Evolutionary conservation across 257 asterid species (phyloP).

Genomic region (Rhazya stricta): DNA sequence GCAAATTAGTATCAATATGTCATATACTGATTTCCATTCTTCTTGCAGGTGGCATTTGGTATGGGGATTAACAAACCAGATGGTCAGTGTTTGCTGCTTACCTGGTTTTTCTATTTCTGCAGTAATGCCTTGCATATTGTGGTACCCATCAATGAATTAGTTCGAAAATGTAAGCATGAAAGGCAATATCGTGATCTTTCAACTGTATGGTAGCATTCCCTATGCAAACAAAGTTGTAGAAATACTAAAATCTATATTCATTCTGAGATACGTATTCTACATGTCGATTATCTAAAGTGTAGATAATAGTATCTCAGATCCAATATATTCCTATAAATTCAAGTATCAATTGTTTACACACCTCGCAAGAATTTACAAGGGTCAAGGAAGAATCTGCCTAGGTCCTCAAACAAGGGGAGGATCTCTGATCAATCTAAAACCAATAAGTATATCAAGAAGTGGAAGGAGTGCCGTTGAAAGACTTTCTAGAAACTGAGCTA

Average conservation of each 20-base stretch:
- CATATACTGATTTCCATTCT: conserved; percentile 1
- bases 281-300: neutral
- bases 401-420: neutral
- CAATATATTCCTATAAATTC: neutral
- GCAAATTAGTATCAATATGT: conserved; percentile 13
- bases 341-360: neutral
- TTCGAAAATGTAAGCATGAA: neutral
- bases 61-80: conserved; percentile 99
- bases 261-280: neutral
- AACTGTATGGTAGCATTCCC: neutral
- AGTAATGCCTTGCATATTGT: neutral
- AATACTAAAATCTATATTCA: neutral
- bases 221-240: neutral
- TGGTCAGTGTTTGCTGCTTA: conserved; percentile 44
- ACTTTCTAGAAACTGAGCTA: neutral
- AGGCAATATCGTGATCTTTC: neutral
- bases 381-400: neutral
- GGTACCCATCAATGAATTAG: neutral
- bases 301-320: neutral
- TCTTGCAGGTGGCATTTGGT: conserved; percentile 93
- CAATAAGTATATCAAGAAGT: neutral
- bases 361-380: neutral
- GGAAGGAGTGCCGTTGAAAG: neutral
- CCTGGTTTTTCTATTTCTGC: neutral
- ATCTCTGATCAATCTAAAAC: neutral